Base-by-base conservation (phyloP, 768 basidiomycete species). In the Tulasnella sp. region DNA sequence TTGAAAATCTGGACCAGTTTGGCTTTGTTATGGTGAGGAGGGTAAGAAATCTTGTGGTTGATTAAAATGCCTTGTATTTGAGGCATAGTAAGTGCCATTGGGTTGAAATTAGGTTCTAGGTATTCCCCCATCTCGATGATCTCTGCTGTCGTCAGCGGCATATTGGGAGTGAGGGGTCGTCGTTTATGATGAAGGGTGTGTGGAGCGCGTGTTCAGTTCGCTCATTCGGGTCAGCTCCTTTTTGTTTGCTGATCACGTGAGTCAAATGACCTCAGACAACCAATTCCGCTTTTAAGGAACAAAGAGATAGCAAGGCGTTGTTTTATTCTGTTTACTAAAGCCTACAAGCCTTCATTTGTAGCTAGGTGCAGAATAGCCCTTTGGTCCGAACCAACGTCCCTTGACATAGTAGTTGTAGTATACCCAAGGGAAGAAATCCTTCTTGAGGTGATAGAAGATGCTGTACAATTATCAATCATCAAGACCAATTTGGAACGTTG, bases 361-460 rank as follows among this genome's bases (percentile, higher is more conserved):
- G 47, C 61, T 65, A 13, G 75, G 73, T 48, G 65, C 63, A 55
- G 64, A 58, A 45, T 61, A 63, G 7, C 71, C 74, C 10, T 63
- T 62, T 4, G 67, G 62, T 32, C 74, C 76, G 56, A 67, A 77
- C 75, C 75, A 75, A 37, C 64, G 61, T 35, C 72, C 70, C 55
- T 66, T 61, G 57, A 71, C 81, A 48, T 60, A 84, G 48, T 70
- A 69, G 52, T 78, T 77, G 81, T 81, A 89, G 65, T 89, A 89
- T 8, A 71, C 77, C 64, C 69, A 72, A n/a, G 82, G 81, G 69
- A 85, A 83, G 25, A 83, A 48, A 55, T 78, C 74, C 73, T 82
- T 92, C 67, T 91, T 92, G 45, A 96, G 66, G 65, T 91, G 78
- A 67, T 90, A 95, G 72, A 84, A 92, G 3, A 78, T 56, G 50